A percentile compares a stretch with the other conserved stretches of the same genome.
Evolutionary conservation across 371 early-diverging fungal genomes (phyloP).

Genomic region (Mucor circinelloides): DNA sequence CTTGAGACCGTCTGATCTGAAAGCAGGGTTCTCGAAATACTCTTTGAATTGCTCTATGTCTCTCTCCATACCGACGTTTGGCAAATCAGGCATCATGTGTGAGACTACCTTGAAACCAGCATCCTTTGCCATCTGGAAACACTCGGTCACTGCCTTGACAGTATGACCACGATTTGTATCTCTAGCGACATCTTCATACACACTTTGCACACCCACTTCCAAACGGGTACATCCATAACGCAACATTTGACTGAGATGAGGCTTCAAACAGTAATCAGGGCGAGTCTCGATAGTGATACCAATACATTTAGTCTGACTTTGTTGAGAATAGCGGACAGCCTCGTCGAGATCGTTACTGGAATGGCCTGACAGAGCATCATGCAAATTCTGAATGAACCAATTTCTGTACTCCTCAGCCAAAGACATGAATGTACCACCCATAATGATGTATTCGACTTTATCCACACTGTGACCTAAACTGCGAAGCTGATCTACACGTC

Average conservation of each 20-base stretch:
- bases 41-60: slow-evolving; percentile 99
- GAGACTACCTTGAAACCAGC: slow-evolving; percentile 99
- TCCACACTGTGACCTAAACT: slow-evolving; percentile 97
- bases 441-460: slow-evolving; percentile 99
- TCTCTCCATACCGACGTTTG: slow-evolving; percentile 99
- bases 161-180: slow-evolving; percentile 99
- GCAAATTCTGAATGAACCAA: slow-evolving; percentile 97
- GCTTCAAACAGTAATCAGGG: slow-evolving; percentile 99
- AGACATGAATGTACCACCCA: slow-evolving; percentile 99
- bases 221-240: slow-evolving; percentile 99
- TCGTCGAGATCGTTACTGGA: slow-evolving; percentile 94
- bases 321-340: slow-evolving; percentile 96
- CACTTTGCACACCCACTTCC: slow-evolving; percentile 99
- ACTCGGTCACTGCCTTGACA: slow-evolving; percentile 97
- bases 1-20: slow-evolving; percentile 99
- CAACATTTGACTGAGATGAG: slow-evolving; percentile 98
- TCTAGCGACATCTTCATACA: slow-evolving; percentile 99
- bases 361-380: slow-evolving; percentile 98
- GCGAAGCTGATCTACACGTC: slow-evolving; percentile 96
- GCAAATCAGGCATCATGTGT: slow-evolving; percentile 99
- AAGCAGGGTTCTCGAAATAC: slow-evolving; percentile 99
- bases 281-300: slow-evolving; percentile 99
- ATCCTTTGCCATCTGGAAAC: slow-evolving; percentile 98
- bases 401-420: slow-evolving; percentile 95
- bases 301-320: slow-evolving; percentile 97